Evolutionary conservation across 2,329 filamentous ascomycete species (phyloP).

Genomic region (Colletotrichum agaves): DNA sequence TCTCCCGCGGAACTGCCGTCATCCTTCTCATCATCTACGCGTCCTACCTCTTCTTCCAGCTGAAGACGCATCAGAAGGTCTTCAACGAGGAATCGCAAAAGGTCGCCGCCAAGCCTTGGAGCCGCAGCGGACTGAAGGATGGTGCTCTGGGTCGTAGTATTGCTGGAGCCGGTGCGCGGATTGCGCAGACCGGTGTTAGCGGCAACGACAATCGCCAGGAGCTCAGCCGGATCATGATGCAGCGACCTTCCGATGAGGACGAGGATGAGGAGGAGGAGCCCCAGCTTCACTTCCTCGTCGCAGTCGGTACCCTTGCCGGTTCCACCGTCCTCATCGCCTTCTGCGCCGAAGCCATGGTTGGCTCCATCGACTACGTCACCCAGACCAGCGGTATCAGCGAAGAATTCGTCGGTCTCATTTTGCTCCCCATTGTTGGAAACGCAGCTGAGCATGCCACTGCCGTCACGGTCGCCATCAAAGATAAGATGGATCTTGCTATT

Average conservation of each 20-base stretch:
- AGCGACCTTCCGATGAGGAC: constrained; percentile 61
- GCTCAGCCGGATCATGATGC: constrained; percentile 56
- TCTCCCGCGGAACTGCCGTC: constrained; percentile 79
- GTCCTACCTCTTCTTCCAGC: constrained; percentile 89
- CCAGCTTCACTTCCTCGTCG: constrained; percentile 77
- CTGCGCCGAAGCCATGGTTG: constrained; percentile 83
- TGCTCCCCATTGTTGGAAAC: constrained; percentile 85
- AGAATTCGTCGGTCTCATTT: constrained; percentile 83
- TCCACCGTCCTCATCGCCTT: constrained; percentile 84
- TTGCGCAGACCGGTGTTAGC: constrained; percentile 47
- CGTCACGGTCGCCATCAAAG: constrained; percentile 82
- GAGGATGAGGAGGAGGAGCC: constrained; percentile 81
- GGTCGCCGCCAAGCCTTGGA: constrained; percentile 69
- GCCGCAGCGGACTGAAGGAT: constrained; percentile 44
- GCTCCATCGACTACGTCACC: constrained; percentile 76
- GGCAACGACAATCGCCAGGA: constrained; percentile 52
- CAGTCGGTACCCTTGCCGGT: constrained; percentile 75
- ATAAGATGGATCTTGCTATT: constrained; percentile 87
- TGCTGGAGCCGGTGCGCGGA: constrained; percentile 52
- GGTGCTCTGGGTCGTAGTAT: constrained; percentile 53
- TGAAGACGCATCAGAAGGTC: constrained; percentile 83
- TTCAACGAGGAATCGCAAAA: constrained; percentile 87
- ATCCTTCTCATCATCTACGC: constrained; percentile 87
- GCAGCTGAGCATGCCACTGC: constrained; percentile 85
- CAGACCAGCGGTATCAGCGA: constrained; percentile 69